Base-by-base conservation (phyloP, 2,329 filamentous ascomycete species). In the Neopestalotiopsis rosae region DNA sequence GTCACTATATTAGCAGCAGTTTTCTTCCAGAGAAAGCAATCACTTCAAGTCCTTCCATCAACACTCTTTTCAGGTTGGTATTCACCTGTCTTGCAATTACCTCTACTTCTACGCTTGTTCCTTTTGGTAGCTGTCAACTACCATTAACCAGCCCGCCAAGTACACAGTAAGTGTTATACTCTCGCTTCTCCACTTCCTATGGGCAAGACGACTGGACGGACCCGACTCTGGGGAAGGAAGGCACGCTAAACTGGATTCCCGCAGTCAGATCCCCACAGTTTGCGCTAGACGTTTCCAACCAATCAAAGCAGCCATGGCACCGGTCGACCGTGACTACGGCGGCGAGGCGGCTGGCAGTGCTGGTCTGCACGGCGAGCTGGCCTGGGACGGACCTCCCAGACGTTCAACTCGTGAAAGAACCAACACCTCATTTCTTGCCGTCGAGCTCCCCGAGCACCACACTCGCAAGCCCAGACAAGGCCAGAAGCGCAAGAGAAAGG, bases 401-500 rank as follows among this genome's bases (percentile, higher is more conserved):
- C 65, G 65, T 13, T 61, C 52, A 14, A 56, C 52, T 34, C 59
- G 65, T 34, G 65, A 67, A n/a, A 59, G 30, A 34, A 56, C n/a
- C 52, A 17, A 20, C 32, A 28, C 56, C 7, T 14, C 20, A 30
- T 56, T 2, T n/a, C n/a, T 59, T 32, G 20, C n/a, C 30, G 30
- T 17, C 30, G 20, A n/a, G 17, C 30, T 6, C 24, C 17, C n/a
- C 30, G 65, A 42, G 42, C 20, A 34, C 30, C 20, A 34, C 30
- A 17, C 24, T 13, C 52, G 20, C 1, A 28, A 52, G 56, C 17
- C 52, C 34, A 30, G 12, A 28, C 38, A 24, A 49, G 65, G 30
- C 32, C 42, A 7, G 17, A 67, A 59, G 32, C 65, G 65, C 65
- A 67, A 67, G 65, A 52, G 32, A 57, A 10, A 34, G 49, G n/a